Percentiles rank a stretch among this genome's conserved stretches.
Evolutionary conservation across 2,329 filamentous ascomycete genomes (phyloP).

Genomic region (Pyricularia sp.): DNA sequence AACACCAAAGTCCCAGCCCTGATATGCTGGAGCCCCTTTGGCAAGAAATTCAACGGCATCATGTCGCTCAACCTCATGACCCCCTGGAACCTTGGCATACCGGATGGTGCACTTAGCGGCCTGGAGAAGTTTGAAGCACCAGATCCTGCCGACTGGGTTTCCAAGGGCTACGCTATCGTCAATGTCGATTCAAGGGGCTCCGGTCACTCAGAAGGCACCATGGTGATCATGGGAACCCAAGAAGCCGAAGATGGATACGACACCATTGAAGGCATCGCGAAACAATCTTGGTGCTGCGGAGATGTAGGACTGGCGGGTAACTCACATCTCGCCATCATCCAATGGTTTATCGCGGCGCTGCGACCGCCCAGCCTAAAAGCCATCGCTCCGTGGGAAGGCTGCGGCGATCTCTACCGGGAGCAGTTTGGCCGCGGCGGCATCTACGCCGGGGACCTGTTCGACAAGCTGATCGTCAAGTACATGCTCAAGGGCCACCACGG

Average conservation of each 20-base stretch:
- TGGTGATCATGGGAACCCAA: constrained; percentile 14
- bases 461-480: constrained; percentile 25
- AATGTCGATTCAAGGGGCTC: constrained; percentile 18
- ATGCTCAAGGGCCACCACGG: constrained; percentile 23
- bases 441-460: constrained; percentile 28
- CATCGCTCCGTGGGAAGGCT: constrained; percentile 30
- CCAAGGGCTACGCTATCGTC: constrained; percentile 18
- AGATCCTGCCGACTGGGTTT: constrained; percentile 19
- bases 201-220: constrained; percentile 16
- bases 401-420: constrained; percentile 35
- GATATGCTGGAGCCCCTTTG: constrained; percentile 32
- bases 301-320: constrained; percentile 22
- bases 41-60: constrained; percentile 31
- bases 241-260: constrained; percentile 18
- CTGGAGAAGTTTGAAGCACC: constrained; percentile 21
- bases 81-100: constrained; percentile 25
- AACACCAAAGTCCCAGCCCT: constrained; percentile 29
- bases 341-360: constrained; percentile 11
- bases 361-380: constrained; percentile 10
- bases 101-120: constrained; percentile 11
- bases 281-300: constrained; percentile 20
- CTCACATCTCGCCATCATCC: constrained; percentile 14
- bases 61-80: constrained; percentile 25
- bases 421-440: constrained; percentile 32
- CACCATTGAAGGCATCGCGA: constrained; percentile 17